phyloP scores from a whole-genome alignment of 179 eudicot species.

The Spergularia azorica region DNA sequence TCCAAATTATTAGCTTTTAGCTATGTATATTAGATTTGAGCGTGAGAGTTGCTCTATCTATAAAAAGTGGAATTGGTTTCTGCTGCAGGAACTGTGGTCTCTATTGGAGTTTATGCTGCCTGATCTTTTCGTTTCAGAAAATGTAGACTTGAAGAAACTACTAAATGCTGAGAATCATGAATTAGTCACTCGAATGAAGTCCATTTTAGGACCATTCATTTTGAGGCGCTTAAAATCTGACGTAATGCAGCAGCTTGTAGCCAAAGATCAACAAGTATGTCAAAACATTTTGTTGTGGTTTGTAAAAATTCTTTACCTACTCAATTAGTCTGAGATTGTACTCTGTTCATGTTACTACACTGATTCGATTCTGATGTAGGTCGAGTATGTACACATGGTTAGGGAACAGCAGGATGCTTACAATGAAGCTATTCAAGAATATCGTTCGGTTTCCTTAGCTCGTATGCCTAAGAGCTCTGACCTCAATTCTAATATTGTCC shows the following conservation, averaged over 20 bases:
- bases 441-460: slow-evolving; percentile 64
- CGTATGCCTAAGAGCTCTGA: slow-evolving; percentile 54
- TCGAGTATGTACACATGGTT: slow-evolving; percentile 75
- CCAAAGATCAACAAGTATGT: slow-evolving; percentile 76
- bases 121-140: slow-evolving; percentile 87
- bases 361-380: slow-evolving; percentile 44
- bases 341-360: slow-evolving; percentile 1
- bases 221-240: slow-evolving; percentile 92
- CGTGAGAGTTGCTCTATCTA: no score
- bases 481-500: slow-evolving; percentile 29
- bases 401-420: slow-evolving; percentile 75
- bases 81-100: slow-evolving; percentile 95
- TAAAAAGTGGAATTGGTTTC: slow-evolving; percentile 1
- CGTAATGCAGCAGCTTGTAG: slow-evolving; percentile 95
- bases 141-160: slow-evolving; percentile 87
- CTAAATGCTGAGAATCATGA: slow-evolving; percentile 73
- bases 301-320: neutral
- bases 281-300: slow-evolving; percentile 11
- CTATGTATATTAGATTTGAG: no score
- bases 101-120: slow-evolving; percentile 98
- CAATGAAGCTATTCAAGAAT: slow-evolving; percentile 85
- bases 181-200: slow-evolving; percentile 85
- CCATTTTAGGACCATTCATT: slow-evolving; percentile 95
- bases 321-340: neutral
- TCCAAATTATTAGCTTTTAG: no score